Conservation (phyloP, 441 rosid genomes). For the Gossypium gossypioides region DNA sequence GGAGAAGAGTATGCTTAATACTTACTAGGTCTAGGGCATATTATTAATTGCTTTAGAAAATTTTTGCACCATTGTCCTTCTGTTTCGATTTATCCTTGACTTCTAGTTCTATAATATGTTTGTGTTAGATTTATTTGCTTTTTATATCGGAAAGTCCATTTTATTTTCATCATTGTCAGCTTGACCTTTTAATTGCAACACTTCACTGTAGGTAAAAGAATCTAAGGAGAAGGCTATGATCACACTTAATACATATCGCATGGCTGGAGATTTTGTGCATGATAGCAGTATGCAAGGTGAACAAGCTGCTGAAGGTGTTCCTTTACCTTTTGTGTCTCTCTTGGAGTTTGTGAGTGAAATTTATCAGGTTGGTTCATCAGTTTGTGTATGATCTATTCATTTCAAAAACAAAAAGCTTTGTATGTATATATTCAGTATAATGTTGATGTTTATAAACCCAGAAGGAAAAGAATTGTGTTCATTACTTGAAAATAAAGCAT, state of each 20-base stretch:
- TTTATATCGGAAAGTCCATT: neutral
- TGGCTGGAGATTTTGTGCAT: conserved; percentile 34
- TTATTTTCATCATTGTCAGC: conserved; percentile 11
- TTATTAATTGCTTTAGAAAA: neutral
- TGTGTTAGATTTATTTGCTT: neutral
- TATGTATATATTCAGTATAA: neutral
- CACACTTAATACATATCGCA: conserved; percentile 51
- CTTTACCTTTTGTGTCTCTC: conserved; percentile 63
- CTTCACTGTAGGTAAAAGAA: conserved; percentile 63
- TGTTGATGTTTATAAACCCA: neutral
- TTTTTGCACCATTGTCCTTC: neutral
- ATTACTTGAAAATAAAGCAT: neutral
- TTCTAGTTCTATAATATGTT: neutral
- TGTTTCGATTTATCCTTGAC: conserved; percentile 1
- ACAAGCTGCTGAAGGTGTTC: conserved; percentile 34
- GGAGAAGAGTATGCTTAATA: neutral
- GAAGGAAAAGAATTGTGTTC: neutral
- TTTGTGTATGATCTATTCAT: neutral
- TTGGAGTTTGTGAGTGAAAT: conserved; percentile 89
- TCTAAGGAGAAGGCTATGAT: conserved; percentile 87
- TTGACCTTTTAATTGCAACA: conserved; percentile 19
- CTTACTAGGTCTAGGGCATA: neutral
- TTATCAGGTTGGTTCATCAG: conserved; percentile 56
- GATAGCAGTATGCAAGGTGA: conserved; percentile 56
- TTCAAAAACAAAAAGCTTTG: neutral